Conservation (phyloP, 2,329 filamentous ascomycete genomes). For the Metarhizium sp. region DNA sequence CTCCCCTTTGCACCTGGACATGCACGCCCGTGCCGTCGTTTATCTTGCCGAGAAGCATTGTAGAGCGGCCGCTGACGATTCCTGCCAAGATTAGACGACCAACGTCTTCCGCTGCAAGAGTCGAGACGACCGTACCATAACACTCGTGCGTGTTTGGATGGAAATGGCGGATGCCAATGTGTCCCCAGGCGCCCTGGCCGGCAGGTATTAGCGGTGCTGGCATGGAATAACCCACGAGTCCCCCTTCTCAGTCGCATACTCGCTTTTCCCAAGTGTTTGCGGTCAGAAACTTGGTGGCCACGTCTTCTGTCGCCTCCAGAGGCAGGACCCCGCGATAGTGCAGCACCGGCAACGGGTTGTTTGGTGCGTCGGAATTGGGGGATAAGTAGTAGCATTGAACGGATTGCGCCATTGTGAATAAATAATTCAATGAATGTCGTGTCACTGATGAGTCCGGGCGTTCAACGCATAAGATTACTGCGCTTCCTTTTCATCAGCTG, state of each 20-base stretch:
- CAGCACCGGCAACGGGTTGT: slow-evolving; percentile 12
- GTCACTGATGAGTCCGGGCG: too few species aligned
- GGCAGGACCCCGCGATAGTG: slow-evolving; percentile 12
- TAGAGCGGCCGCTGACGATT: slow-evolving; percentile 13
- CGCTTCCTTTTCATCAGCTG: too few species aligned
- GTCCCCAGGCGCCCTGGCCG: slow-evolving; percentile 12
- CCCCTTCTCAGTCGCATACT: not conserved
- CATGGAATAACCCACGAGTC: not conserved
- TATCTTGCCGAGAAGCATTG: slow-evolving; percentile 12
- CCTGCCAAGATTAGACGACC: slow-evolving; percentile 3
- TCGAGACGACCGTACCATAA: slow-evolving; percentile 9
- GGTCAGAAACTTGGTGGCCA: slow-evolving; percentile 9
- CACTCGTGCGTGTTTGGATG: slow-evolving; percentile 16
- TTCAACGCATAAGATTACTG: too few species aligned
- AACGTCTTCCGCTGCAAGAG: not conserved
- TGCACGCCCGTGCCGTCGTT: slow-evolving; percentile 9
- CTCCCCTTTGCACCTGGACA: slow-evolving; percentile 10
- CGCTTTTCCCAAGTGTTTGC: slow-evolving; percentile 15
- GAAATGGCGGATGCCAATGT: slow-evolving; percentile 14
- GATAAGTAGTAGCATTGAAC: slow-evolving; percentile 11
- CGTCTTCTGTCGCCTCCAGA: slow-evolving; percentile 8
- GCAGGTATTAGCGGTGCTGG: not conserved
- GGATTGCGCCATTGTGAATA: slow-evolving; percentile 5
- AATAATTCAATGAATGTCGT: too few species aligned
- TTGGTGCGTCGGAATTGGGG: slow-evolving; percentile 11